Evolutionary conservation across 768 basidiomycete species (phyloP), one percentile per base, ranked within the genome.

Genomic region (Clitopilus passeckerianus): DNA sequence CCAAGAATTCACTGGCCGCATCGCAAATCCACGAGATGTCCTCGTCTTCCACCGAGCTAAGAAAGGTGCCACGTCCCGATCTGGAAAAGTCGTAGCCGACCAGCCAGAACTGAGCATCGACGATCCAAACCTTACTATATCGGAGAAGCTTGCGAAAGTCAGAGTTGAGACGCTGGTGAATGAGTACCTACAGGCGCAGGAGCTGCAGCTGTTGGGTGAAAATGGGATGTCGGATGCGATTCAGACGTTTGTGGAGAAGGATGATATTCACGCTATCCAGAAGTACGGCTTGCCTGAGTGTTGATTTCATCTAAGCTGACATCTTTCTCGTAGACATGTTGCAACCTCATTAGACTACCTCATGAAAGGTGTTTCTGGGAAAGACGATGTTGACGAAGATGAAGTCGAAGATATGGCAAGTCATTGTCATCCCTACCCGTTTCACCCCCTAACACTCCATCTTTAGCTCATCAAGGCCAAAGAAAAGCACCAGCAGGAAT

Each of bases 231-330:
- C 87, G 41, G 91, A 95, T 69, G 97, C 97, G 6, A 95, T 99
- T 56, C 88, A 92, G 76, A 81, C 88, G 72, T 98, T 91, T 73
- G 95, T 99, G 60, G 95, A 98, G 72, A 99, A 99, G 79, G 96
- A 98, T 67, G 95, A 97, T 71, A 86, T 85, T 27, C 91, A 95
- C 76, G 93, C 96, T 8, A 96, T 99, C 68, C 84, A 87, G 63
- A 82, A 77, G 94, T 95, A 63, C 64, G 90, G 82, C 4, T n/a
- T 34, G 5, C 16, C 33, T 34, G 18, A 55, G 30, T 43, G 37
- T 30, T 34, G 37, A 24, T 30, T 58, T 34, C 23, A 7, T 56
- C 44, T 57, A 62, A 44, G 59, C 56, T 57, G 18, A 57, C 33
- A n/a, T 20, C 37, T 44, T 16, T 18, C 9, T 33, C 24, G 15